Conservation (phyloP, 2,329 filamentous ascomycete genomes). For the Trichoderma simmonsii region DNA sequence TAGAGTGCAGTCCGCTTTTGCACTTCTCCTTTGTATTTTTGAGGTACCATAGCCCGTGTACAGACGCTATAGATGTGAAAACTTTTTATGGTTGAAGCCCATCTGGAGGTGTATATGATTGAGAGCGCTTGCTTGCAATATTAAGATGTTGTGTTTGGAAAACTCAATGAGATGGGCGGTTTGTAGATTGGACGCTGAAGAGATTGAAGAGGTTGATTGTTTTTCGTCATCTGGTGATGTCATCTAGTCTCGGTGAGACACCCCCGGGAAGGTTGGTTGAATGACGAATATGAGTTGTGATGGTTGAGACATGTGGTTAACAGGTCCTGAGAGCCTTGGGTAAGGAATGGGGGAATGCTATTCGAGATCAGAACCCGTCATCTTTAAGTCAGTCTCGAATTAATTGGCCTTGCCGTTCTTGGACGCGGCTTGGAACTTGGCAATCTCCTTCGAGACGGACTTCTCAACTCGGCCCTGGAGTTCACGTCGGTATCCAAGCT, state of each 20-base stretch:
- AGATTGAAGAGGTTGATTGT: neutral
- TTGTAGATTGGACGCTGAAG: neutral
- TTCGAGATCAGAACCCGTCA: neutral
- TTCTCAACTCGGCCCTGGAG: constrained; percentile 77
- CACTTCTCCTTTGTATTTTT: constrained; percentile 1
- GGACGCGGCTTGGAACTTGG: constrained; percentile 65
- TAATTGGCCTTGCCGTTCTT: constrained; percentile 52
- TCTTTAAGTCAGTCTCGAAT: constrained; percentile 16
- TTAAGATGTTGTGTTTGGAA: neutral
- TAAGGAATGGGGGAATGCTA: neutral
- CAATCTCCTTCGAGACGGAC: constrained; percentile 71
- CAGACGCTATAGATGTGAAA: neutral
- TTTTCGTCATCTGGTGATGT: neutral
- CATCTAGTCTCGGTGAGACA: neutral
- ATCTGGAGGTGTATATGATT: neutral
- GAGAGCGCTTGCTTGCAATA: constrained; percentile 17
- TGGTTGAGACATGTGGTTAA: neutral
- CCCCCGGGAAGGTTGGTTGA: neutral
- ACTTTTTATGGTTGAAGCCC: neutral
- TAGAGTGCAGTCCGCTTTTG: neutral
- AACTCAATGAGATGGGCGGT: neutral
- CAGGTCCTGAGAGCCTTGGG: neutral
- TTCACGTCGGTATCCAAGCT: constrained; percentile 83
- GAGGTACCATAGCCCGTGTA: neutral
- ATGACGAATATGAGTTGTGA: neutral